Conservation (phyloP, 257 asterid species). For the Nicotiana attenuata region DNA sequence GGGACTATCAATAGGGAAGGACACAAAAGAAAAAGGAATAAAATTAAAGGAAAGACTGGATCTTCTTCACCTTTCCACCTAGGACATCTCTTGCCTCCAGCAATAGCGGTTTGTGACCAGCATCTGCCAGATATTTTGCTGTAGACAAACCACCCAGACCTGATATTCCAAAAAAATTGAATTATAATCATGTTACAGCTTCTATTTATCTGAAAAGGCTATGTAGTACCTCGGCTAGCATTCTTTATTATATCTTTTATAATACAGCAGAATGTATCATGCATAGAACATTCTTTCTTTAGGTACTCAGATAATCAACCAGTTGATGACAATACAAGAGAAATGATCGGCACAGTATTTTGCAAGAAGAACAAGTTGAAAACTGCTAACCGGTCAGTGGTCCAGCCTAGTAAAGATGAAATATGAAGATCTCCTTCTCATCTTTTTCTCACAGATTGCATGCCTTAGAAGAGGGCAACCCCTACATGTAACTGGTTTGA, state of each 20-base stretch:
- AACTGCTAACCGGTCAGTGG: neutral
- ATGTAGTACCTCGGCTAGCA: neutral
- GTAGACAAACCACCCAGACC: slow-evolving; percentile 96
- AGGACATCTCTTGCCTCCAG: slow-evolving; percentile 94
- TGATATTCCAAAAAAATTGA: slow-evolving; percentile 9
- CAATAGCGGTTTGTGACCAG: slow-evolving; percentile 88
- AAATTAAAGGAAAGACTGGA: neutral
- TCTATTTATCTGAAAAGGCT: neutral
- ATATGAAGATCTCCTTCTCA: neutral
- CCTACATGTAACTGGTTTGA: neutral
- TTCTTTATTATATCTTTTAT: neutral
- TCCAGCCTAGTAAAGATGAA: neutral
- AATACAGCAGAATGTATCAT: neutral
- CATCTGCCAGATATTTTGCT: slow-evolving; percentile 97
- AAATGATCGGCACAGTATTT: neutral
- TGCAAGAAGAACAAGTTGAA: neutral
- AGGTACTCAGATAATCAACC: neutral
- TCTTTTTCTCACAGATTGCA: neutral
- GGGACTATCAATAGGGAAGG: neutral
- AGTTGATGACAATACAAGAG: neutral
- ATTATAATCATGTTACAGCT: neutral
- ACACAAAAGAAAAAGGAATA: neutral
- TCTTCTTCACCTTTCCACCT: slow-evolving; percentile 76
- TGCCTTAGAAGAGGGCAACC: neutral
- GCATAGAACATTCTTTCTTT: neutral